phyloP scores from a whole-genome alignment of 2,329 filamentous ascomycete species.

The Neonectria sp. region DNA sequence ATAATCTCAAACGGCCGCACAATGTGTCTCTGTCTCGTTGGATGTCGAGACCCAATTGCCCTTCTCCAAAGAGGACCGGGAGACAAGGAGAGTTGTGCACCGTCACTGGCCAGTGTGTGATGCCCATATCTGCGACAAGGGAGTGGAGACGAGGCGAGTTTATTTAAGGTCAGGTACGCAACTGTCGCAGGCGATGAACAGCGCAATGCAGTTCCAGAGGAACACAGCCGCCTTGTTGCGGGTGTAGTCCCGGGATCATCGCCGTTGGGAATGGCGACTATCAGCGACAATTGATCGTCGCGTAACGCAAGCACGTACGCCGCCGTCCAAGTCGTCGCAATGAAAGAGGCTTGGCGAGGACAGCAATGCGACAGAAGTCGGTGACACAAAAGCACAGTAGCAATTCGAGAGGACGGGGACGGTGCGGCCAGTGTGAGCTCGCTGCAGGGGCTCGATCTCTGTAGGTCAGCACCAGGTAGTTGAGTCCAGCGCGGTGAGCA shows the following conservation, averaged over 20 bases:
- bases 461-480: not conserved
- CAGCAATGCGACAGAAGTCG: conserved; percentile 23
- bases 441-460: conserved; percentile 5
- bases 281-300: conserved; percentile 19
- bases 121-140: conserved; percentile 19
- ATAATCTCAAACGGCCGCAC: conserved; percentile 46
- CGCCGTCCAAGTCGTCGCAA: conserved; percentile 23
- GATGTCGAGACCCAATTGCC: conserved; percentile 21
- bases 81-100: conserved; percentile 6
- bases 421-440: conserved; percentile 4
- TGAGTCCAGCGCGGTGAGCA: conserved; percentile 23
- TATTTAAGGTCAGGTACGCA: conserved; percentile 25
- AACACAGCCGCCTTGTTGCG: conserved; percentile 8
- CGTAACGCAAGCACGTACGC: conserved; percentile 17
- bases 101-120: conserved; percentile 19
- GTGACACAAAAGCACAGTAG: conserved; percentile 31
- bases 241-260: conserved; percentile 13
- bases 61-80: conserved; percentile 7
- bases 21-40: conserved; percentile 41
- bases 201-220: not conserved
- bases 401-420: conserved; percentile 13
- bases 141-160: conserved; percentile 17
- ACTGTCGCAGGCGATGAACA: conserved; percentile 11
- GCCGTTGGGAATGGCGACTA: conserved; percentile 16
- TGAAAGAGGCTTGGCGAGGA: conserved; percentile 25